A percentile compares a stretch with the other conserved stretches of the same genome.
Conservation (phyloP, 2,329 filamentous ascomycete genomes). For the Ophiostoma ips region DNA sequence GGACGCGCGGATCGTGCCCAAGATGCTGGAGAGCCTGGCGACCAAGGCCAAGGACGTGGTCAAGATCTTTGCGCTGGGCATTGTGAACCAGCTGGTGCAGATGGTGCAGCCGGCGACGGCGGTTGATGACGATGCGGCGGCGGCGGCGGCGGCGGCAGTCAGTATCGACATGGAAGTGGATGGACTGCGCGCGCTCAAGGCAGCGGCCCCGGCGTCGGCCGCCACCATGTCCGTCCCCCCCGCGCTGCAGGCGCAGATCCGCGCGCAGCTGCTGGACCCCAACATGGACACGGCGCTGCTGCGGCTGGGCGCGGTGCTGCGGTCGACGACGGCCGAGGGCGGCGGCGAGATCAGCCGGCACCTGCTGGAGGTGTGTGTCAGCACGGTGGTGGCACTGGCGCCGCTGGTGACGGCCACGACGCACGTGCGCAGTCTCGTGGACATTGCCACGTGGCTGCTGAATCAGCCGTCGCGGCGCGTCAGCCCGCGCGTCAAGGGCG, state of each 20-base stretch:
- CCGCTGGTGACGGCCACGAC: constrained; percentile 52
- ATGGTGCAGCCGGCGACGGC: constrained; percentile 30
- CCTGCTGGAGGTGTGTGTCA: constrained; percentile 64
- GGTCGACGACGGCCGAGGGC: constrained; percentile 28
- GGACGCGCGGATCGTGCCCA: constrained; percentile 51
- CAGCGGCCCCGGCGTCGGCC: no score
- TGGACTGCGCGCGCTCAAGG: no score
- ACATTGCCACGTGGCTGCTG: constrained; percentile 67
- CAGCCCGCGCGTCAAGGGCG: constrained; percentile 68
- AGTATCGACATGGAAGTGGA: not conserved
- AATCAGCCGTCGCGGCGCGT: constrained; percentile 75
- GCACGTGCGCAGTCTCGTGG: constrained; percentile 64
- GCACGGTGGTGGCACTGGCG: constrained; percentile 63
- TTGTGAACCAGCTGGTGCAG: constrained; percentile 56
- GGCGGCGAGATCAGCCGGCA: constrained; percentile 51
- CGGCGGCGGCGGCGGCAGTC: not conserved
- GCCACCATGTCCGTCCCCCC: not conserved
- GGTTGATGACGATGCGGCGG: not conserved
- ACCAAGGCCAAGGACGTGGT: constrained; percentile 63
- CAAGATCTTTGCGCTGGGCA: constrained; percentile 64
- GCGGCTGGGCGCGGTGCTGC: constrained; percentile 8
- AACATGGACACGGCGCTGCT: constrained; percentile 44
- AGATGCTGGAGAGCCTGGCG: constrained; percentile 58
- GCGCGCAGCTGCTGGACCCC: constrained; percentile 35
- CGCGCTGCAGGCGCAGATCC: constrained; percentile 28